These are phyloP conservation scores for Acanthamoeba sp. DNA, from an alignment of 208 protist genomes.

Conservation along the genomic window DNA sequence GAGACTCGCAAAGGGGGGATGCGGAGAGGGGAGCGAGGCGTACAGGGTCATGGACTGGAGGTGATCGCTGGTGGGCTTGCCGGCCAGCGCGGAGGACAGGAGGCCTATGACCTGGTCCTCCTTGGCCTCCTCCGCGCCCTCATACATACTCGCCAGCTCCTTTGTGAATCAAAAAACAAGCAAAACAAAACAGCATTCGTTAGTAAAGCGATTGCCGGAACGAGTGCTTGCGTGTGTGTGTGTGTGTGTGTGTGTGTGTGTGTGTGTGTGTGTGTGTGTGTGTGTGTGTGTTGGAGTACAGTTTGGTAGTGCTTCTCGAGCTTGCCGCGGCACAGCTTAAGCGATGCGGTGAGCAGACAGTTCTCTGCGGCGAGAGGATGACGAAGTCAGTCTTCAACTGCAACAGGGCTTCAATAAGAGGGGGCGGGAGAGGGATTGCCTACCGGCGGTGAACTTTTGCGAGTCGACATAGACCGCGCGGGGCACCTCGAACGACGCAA, in stretches of 20 bases:
- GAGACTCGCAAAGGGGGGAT: neutral
- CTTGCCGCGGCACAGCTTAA: conserved; percentile 23
- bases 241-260: neutral
- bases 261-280: no score
- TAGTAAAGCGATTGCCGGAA: no score
- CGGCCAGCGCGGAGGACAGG: neutral
- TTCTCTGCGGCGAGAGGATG: neutral
- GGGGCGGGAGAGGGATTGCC: neutral
- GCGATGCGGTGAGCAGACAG: neutral
- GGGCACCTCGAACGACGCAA: conserved; percentile 37
- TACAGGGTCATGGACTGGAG: conserved; percentile 23
- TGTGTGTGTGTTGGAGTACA: neutral
- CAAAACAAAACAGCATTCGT: neutral
- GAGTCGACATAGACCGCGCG: neutral
- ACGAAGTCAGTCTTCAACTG: neutral
- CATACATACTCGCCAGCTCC: neutral
- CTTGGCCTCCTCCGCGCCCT: neutral
- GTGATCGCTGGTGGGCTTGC: neutral
- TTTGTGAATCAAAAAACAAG: neutral
- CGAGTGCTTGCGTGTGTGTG: no score
- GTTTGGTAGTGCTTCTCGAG: conserved; percentile 12
- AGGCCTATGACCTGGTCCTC: neutral
- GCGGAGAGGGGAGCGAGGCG: neutral
- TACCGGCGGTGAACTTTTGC: neutral
- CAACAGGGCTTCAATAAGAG: neutral